These are phyloP conservation scores for Canariomyces notabilis DNA, from an alignment of 2,329 filamentous ascomycete species.

Conservation along the genomic window DNA sequence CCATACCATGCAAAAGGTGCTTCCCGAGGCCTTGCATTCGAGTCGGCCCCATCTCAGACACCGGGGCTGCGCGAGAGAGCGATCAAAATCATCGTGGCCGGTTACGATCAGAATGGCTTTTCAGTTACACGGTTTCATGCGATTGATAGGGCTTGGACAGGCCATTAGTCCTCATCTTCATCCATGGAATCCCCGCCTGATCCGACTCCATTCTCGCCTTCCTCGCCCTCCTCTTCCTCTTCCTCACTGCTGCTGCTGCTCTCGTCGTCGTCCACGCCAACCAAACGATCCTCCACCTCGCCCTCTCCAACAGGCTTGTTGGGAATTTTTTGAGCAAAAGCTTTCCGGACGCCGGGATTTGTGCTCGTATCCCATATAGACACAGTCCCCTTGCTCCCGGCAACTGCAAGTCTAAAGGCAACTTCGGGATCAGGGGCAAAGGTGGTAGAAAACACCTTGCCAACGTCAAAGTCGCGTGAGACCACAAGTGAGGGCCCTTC, in stretches of 20 bases:
- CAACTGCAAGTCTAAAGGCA: conserved; percentile 85
- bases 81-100: too few relatives aligned
- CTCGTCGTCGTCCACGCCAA: conserved; percentile 65
- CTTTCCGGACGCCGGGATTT: conserved; percentile 77
- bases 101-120: too few relatives aligned
- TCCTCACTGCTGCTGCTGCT: conserved; percentile 62
- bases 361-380: conserved; percentile 97
- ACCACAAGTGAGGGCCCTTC: conserved; percentile 86
- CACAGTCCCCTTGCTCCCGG: conserved; percentile 87
- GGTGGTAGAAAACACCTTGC: conserved; percentile 84
- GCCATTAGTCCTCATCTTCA: conserved; percentile 10
- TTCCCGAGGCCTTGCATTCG: too few relatives aligned
- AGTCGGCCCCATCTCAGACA: too few relatives aligned
- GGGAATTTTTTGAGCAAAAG: conserved; percentile 69
- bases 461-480: conserved; percentile 84
- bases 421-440: conserved; percentile 91
- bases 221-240: conserved; percentile 46
- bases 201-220: conserved; percentile 36
- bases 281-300: conserved; percentile 67
- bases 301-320: conserved; percentile 55
- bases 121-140: neutral
- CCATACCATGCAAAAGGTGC: too few relatives aligned
- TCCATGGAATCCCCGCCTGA: conserved; percentile 37
- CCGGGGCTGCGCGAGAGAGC: too few relatives aligned
- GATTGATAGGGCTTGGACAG: neutral